Evolutionary conservation across 1,284 basidiomycete species (phyloP), one percentile per base, ranked within the genome.

Genomic region (Naganishia cerealis): DNA sequence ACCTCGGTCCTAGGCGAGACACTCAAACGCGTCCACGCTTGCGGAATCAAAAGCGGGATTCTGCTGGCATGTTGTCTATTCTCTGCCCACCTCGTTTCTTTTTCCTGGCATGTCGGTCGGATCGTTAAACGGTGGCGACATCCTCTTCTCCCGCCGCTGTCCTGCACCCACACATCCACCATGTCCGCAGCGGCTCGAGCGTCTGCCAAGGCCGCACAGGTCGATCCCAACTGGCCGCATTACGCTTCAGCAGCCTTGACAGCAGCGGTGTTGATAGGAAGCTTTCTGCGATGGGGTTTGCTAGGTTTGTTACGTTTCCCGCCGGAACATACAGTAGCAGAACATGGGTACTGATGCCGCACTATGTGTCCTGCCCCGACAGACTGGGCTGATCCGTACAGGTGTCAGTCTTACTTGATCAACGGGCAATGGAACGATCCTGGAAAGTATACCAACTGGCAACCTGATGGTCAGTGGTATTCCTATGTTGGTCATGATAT

Each of bases 351-450:
- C 66, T 67, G 61, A 66, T 38, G 29, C 2, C 29, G 29, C 29
- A 1, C 36, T 7, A 8, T 9, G n/a, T 18, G 36, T 21, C 38
- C 38, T 42, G 38, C 55, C 70, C 48, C 67, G 39, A 29, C 69
- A 92, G 91, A 90, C 79, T 85, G 84, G 75, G 79, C 83, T 3
- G 91, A 93, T 78, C 85, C 87, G 36, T 82, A 86, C 65, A 88
- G 86, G 75, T 94, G 91, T 76, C 82, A 85, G 69, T 84, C 89
- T 0, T 78, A 93, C 38, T 77, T 92, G 59, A 87, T 84, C 53
- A 82, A 82, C 48, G 91, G 92, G n/a, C 85, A 85, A 73, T 94
- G 91, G 91, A 78, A 92, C 66, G 91, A 92, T 77, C 75, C 75
- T 16, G 78, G 81, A 42, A 79, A 76, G 55, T 84, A 85, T 76